Percentiles rank a stretch among this genome's conserved stretches.
Conservation (phyloP, 306 rosid species). For the Cicer pinnatifidum region DNA sequence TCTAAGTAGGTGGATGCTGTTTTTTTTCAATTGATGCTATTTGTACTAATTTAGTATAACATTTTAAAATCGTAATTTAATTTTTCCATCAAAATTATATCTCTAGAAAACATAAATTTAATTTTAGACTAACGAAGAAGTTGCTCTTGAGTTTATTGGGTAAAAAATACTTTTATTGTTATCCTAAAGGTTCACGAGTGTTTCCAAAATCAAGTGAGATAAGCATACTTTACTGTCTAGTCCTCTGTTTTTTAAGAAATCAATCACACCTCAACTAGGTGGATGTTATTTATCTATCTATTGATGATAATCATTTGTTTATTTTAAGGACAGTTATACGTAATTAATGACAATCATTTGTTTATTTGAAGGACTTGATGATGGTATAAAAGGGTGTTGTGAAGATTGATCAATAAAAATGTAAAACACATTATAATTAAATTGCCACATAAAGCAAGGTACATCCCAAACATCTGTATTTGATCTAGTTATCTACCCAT, state of each 20-base stretch:
- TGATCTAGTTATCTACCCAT: neutral
- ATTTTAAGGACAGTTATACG: no score
- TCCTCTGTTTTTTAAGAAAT: neutral
- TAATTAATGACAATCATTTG: no score
- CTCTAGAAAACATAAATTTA: no score
- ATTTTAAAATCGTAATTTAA: neutral
- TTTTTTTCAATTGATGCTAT: neutral
- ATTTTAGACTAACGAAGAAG: neutral
- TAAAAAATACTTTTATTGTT: neutral
- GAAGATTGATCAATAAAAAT: slow-evolving; percentile 3
- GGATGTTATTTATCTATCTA: neutral
- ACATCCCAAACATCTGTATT: neutral
- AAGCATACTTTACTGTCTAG: neutral
- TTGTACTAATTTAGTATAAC: neutral
- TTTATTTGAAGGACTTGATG: no score
- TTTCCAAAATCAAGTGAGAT: no score
- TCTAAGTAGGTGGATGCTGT: slow-evolving; percentile 1
- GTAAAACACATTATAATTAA: no score
- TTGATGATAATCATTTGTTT: neutral
- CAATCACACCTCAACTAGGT: neutral
- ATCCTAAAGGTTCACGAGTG: neutral
- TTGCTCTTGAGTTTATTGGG: neutral
- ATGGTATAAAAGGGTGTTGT: no score
- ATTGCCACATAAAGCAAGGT: neutral
- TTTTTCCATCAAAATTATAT: neutral